A percentile compares a stretch with the other conserved stretches of the same genome.
These are phyloP conservation scores for Globisporangium ultimum DNA, from an alignment of 352 stramenopile species.

Conservation along the genomic window DNA sequence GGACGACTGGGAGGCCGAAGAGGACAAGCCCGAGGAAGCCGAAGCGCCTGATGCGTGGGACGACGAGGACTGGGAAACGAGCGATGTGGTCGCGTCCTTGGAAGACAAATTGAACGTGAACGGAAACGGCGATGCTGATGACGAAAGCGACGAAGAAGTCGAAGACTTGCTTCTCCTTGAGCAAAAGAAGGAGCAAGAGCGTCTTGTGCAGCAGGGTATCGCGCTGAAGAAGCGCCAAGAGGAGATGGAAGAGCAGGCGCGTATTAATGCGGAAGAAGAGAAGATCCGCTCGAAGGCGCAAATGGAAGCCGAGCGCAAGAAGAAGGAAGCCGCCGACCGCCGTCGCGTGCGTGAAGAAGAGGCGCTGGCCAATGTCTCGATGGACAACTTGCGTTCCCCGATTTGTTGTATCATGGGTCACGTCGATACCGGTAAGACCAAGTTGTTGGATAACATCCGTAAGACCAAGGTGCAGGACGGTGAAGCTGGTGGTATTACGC, in stretches of 20 bases:
- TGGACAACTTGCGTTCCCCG: conserved; percentile 96
- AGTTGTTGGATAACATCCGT: conserved; percentile 99
- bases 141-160: conserved; percentile 76
- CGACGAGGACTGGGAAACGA: conserved; percentile 81
- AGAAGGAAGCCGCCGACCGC: conserved; percentile 70
- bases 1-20: conserved; percentile 61
- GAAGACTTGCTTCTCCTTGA: conserved; percentile 94
- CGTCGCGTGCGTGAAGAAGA: conserved; percentile 66
- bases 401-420: conserved; percentile 99
- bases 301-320: conserved; percentile 80
- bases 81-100: conserved; percentile 69
- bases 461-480: conserved; percentile 97
- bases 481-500: conserved; percentile 96
- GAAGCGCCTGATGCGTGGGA: conserved; percentile 80
- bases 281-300: conserved; percentile 82
- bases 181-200: conserved; percentile 93
- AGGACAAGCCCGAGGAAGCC: conserved; percentile 45
- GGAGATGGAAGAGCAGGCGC: conserved; percentile 73
- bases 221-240: conserved; percentile 95
- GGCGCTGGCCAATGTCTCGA: conserved; percentile 83
- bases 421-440: conserved; percentile 98
- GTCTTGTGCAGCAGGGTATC: conserved; percentile 88
- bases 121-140: conserved; percentile 21
- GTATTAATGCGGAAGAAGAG: conserved; percentile 55
- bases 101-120: conserved; percentile 74